A percentile compares a stretch with the other conserved stretches of the same genome.
Evolutionary conservation across 129 eudicot species (phyloP).

Genomic region (Artemisia argyi): DNA sequence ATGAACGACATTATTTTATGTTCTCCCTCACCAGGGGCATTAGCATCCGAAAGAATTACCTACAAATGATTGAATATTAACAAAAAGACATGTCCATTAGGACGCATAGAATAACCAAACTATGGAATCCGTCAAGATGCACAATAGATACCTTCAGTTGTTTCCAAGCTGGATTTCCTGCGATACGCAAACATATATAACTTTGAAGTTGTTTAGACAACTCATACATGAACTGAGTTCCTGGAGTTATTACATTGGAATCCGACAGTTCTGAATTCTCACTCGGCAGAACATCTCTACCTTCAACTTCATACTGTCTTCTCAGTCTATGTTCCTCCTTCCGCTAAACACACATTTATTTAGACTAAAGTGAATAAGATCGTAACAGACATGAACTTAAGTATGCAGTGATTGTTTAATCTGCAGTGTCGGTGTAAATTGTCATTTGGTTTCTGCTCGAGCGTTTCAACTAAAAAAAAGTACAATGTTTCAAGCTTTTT

Average conservation of each 20-base stretch:
- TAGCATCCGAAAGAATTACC: conserved; percentile 57
- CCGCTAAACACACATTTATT: conserved; percentile 29
- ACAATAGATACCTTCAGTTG: conserved; percentile 34
- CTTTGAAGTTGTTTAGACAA: too few relatives aligned
- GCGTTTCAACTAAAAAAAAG: too few relatives aligned
- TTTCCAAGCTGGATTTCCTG: neutral
- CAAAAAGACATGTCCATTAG: neutral
- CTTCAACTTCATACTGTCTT: conserved; percentile 33
- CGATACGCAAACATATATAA: too few relatives aligned
- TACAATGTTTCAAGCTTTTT: too few relatives aligned
- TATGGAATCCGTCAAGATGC: neutral
- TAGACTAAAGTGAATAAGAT: neutral
- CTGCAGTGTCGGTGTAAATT: too few relatives aligned
- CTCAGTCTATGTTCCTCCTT: conserved; percentile 43
- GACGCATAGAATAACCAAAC: neutral
- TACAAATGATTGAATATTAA: conserved; percentile 7
- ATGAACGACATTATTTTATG: conserved; percentile 25
- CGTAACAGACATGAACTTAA: too few relatives aligned
- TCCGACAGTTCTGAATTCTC: conserved; percentile 37
- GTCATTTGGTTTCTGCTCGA: too few relatives aligned
- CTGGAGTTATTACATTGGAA: conserved; percentile 22
- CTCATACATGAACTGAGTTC: too few relatives aligned
- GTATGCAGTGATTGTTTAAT: too few relatives aligned
- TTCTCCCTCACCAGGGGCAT: conserved; percentile 73
- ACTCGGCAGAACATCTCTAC: conserved; percentile 39